Evolutionary conservation across 2,329 filamentous ascomycete genomes (phyloP), one percentile per base, ranked within the genome.

Genomic region (Colletotrichum ledebouriae): DNA sequence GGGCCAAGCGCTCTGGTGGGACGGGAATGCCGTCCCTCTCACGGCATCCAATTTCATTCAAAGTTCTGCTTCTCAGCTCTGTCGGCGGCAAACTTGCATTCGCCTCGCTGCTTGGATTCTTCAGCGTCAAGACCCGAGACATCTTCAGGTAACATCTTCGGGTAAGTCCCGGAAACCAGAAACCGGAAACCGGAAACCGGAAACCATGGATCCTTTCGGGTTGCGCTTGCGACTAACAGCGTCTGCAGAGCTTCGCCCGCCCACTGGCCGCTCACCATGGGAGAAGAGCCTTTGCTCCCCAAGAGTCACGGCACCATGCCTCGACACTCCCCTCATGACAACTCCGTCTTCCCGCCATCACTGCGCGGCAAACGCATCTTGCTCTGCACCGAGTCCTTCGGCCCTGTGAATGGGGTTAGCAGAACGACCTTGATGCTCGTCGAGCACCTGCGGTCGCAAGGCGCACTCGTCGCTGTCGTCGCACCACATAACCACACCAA

Each of bases 401-500:
- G 90, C 3, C 90, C 90, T 0, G 88, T 92, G 75, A 92, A 92
- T 74, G 90, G 90, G n/a, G 90, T 92, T 52, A 91, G 88, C 73
- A 84, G 89, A 69, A 92, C 90, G 4, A 92, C 90, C 0, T 81
- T 89, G 72, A 91, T 89, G 82, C 84, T 92, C 59, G 87, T 92
- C 61, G 87, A 89, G 75, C 90, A 92, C 71, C 81, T 92, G 20
- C 85, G 89, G 63, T 80, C 80, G n/a, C 81, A 92, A 72, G 90
- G 88, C 20, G 89, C 86, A 11, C 83, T 89, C 17, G 86, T 92
- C 57, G 88, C 89, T 9, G 87, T 92, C 6, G 89, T 92, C 39
- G 89, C 90, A 46, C 90, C 90, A 15, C 82, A 86, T 66, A 86
- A 86, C 72, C 83, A 86, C 72, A 86, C 84, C 37, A 78, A 83